These are phyloP conservation scores for Eudorina sp. DNA, from an alignment of 139 green algal species.

Conservation along the genomic window DNA sequence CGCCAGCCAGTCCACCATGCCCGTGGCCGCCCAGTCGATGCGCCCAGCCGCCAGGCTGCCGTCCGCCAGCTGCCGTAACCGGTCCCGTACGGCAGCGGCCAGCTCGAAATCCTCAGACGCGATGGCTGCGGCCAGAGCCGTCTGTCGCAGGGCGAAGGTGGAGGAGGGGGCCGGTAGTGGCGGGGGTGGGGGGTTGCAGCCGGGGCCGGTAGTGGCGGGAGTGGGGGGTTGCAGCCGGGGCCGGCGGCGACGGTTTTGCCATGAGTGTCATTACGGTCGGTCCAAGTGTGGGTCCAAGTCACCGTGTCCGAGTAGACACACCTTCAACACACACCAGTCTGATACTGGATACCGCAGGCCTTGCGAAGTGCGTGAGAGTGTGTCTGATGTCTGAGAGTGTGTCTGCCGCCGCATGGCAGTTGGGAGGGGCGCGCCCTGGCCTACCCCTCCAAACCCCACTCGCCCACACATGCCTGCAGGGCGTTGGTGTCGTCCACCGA, in stretches of 20 bases:
- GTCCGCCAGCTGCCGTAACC: conserved; percentile 53
- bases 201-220: neutral
- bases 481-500: conserved; percentile 77
- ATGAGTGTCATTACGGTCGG: neutral
- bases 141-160: conserved; percentile 43
- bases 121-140: conserved; percentile 80
- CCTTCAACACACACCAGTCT: too few species aligned
- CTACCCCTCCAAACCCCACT: neutral
- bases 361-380: too few species aligned
- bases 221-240: neutral
- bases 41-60: neutral
- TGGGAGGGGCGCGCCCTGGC: too few species aligned
- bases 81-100: conserved; percentile 67
- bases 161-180: too few species aligned
- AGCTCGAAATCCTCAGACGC: conserved; percentile 75
- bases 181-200: neutral
- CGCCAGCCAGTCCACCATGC: conserved; percentile 80
- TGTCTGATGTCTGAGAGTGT: too few species aligned
- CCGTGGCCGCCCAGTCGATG: conserved; percentile 77
- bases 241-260: neutral
- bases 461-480: conserved; percentile 60
- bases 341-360: too few species aligned
- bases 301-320: too few species aligned
- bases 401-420: too few species aligned
- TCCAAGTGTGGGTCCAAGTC: too few species aligned